Base-by-base conservation (phyloP, 2,329 filamentous ascomycete genomes). In the Rhynchosporium secalis region DNA sequence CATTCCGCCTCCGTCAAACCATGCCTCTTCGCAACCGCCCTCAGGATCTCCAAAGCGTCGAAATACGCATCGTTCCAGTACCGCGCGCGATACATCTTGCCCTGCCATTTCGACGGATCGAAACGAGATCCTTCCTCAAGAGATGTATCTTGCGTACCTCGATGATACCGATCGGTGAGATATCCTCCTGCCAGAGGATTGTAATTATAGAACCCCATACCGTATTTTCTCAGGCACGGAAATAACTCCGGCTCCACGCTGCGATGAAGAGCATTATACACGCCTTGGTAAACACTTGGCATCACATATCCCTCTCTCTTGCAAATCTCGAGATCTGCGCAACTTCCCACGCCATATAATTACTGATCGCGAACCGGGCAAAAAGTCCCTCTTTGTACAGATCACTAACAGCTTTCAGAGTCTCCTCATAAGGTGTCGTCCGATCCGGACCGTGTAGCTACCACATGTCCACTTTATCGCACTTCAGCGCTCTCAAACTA, bases 1-100 rank as follows among this genome's bases (percentile, higher is more conserved):
- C 83, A 86, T 77, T 95, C 91, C 52, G 92, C 82, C 73, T 91
- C 76, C 2, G 84, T 87, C 67, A 94, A 73, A 1, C 82, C 83
- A 72, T 91, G 82, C 76, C 90, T 88, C 69, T 86, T 78, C 1
- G 85, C 83, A 1, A 86, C 89, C 2, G 81, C 78, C 76, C 92
- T 88, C 65, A 95, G 83, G 52, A 88, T 75, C 63, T 82, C 79
- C 51, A 95, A 78, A 1, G 91, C 89, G 59, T 87, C 80, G 69
- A 88, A 88, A 2, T 82, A 86, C 0, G 78, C 76, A 65, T 86
- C 82, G 65, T 83, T 83, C 77, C 86, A 88, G 73, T 88, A 89
- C 4, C 84, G 77, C 1, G 75, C 73, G 15, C 83, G 79, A 69
- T 86, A 85, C 67, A 78, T 75, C 31, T 65, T 57, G 3, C 85